Conservation (phyloP, 805 yeast species). For the Metschnikowia continentalis region DNA sequence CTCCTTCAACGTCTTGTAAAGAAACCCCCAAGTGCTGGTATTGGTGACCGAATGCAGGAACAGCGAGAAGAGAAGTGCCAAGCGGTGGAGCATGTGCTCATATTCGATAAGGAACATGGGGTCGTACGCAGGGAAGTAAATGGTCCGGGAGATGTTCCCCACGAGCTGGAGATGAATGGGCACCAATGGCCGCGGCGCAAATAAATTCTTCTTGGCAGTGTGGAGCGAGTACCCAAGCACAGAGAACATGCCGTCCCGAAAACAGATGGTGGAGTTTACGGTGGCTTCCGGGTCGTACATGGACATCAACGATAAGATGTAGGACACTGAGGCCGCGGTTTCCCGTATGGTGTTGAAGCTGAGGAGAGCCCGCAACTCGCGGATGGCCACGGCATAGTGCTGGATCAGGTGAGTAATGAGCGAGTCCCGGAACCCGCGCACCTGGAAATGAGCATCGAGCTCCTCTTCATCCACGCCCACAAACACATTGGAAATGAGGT, state of each 20-base stretch:
- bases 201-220: conserved; percentile 10
- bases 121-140: conserved; percentile 35
- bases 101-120: conserved; percentile 30
- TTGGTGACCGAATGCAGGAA: conserved; percentile 4
- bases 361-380: conserved; percentile 27
- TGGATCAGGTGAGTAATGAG: conserved; percentile 31
- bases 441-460: conserved; percentile 9
- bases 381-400: conserved; percentile 35
- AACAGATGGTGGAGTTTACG: conserved; percentile 31
- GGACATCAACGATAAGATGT: conserved; percentile 36
- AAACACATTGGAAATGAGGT: conserved; percentile 29
- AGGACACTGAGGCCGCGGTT: conserved; percentile 32
- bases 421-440: conserved; percentile 20
- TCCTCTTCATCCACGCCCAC: conserved; percentile 11
- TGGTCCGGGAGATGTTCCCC: conserved; percentile 30
- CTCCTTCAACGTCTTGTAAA: conserved; percentile 22
- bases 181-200: conserved; percentile 17
- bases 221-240: conserved; percentile 27
- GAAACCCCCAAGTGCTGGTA: conserved; percentile 12
- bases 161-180: conserved; percentile 33
- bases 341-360: conserved; percentile 28
- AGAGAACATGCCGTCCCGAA: conserved; percentile 38
- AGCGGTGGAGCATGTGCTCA: conserved; percentile 20
- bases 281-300: conserved; percentile 43
- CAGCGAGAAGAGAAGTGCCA: conserved; percentile 17